Evolutionary conservation across 257 asterid species (phyloP).

Genomic region (Lycium ferocissimum): DNA sequence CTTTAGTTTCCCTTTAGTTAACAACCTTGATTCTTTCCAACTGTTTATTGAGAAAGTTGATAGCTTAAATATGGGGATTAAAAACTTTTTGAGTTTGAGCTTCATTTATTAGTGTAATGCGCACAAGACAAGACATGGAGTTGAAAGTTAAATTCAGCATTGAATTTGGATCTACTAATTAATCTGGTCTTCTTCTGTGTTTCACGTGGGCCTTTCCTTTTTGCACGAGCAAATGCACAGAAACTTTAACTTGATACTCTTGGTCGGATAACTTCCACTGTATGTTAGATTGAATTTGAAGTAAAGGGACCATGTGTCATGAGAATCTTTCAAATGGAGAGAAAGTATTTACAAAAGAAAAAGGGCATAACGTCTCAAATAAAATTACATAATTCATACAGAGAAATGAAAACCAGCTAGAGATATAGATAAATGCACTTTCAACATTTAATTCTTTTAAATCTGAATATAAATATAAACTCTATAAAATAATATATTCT

Average conservation of each 20-base stretch:
- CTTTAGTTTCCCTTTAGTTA: neutral
- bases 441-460: no score
- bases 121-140: neutral
- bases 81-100: neutral
- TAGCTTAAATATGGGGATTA: neutral
- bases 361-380: no score
- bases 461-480: no score
- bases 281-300: slow-evolving; percentile 7
- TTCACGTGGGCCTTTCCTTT: neutral
- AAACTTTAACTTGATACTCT: neutral
- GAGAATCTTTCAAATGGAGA: no score
- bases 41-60: neutral
- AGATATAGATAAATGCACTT: no score
- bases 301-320: neutral
- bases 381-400: no score
- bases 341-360: no score
- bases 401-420: no score
- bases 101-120: neutral
- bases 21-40: neutral
- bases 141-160: no score
- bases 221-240: neutral
- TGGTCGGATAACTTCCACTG: neutral
- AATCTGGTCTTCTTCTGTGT: neutral
- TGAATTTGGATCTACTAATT: no score
- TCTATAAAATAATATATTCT: no score